These are phyloP conservation scores for Trypanosoma cruzi DNA, from an alignment of 208 protist genomes.

Conservation along the genomic window DNA sequence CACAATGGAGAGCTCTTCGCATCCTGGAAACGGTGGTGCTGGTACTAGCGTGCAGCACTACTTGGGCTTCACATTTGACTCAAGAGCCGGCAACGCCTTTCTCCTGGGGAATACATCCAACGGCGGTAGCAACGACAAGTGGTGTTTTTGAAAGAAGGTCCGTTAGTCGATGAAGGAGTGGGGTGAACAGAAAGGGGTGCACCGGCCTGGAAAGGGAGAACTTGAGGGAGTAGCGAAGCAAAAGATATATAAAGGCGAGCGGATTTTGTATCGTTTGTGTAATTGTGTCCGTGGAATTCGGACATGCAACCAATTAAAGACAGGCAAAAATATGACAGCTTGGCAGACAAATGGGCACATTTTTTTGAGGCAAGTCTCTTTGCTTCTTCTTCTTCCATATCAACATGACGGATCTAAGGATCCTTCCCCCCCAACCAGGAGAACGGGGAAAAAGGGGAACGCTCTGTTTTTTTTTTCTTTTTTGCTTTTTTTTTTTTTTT, in stretches of 20 bases:
- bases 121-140: not conserved
- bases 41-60: constrained; percentile 29
- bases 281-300: not conserved
- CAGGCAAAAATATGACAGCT: not conserved
- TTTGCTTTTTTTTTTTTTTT: no score
- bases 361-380: not conserved
- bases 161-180: not conserved
- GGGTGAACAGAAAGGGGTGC: not conserved
- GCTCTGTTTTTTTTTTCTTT: no score
- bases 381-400: not conserved
- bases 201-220: not conserved
- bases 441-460: no score
- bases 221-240: not conserved
- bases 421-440: no score
- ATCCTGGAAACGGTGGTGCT: not conserved
- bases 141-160: not conserved
- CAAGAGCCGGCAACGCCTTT: constrained; percentile 3
- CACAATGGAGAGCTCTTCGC: not conserved
- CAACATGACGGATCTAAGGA: not conserved
- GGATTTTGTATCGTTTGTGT: not conserved
- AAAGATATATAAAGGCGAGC: not conserved
- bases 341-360: not conserved
- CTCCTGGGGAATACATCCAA: constrained; percentile 7
- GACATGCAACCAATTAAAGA: not conserved
- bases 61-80: constrained; percentile 30